Evolutionary conservation across 2,329 filamentous ascomycete genomes (phyloP), one percentile per base, ranked within the genome.

Genomic region (Ophiocordyceps polyrhachis-furcata): DNA sequence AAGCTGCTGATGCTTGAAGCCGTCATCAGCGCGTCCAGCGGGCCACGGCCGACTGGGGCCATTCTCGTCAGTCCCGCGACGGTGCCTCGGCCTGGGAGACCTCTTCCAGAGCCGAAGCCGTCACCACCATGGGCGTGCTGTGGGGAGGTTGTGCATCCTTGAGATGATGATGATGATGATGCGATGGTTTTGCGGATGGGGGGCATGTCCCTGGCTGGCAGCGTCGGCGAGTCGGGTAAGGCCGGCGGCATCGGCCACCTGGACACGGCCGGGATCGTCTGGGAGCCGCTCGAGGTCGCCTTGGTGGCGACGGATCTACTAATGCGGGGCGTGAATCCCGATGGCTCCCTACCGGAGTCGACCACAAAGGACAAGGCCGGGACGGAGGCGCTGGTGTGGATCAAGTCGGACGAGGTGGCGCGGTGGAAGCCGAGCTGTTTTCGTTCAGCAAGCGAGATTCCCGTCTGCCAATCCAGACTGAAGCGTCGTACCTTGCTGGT

Each of bases 1-100:
- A 55, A 53, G 44, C 48, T 55, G 47, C 51, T 55, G 38, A 20
- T 40, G 8, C 42, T 38, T 2, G 21, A 40, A 6, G n/a, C n/a
- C 37, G 40, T 12, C 13, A 8, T 14, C 20, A 23, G 20, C 20
- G 31, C n/a, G 19, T 41, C 38, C 9, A 23, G 38, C 11, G n/a
- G 38, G 3, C 17, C n/a, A 19, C 35, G 9, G 35, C 17, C n/a
- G 17, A 11, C 35, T n/a, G 35, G 11, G n/a, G 11, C 11, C 31
- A 19, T 11, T 2, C 7, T 20, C 6, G 35, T 17, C n/a, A n/a
- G 9, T 20, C 12, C 11, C n/a, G 11, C 11, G 14, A 19, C 17
- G n/a, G 17, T 6, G 2, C n/a, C n/a, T 38, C 35, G n/a, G 8
- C n/a, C 35, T 8, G n/a, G n/a, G n/a, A 17, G 5, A 19, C 35